Conservation (phyloP, 2,329 filamentous ascomycete species). For the Aspergillus pseudoterreus region DNA sequence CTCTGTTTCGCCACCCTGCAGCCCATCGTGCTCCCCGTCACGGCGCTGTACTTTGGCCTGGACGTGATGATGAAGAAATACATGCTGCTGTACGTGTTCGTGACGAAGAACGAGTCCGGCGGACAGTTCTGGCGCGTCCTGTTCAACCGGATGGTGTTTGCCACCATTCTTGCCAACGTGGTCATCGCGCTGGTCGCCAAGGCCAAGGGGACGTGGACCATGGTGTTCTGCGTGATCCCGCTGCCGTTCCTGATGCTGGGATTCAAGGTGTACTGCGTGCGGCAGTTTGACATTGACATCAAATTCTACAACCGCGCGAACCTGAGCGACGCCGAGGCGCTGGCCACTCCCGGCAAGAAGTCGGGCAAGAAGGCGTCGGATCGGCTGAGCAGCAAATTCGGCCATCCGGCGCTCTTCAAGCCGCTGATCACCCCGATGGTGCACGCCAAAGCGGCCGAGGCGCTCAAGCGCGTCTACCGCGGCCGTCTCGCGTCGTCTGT, state of each 20-base stretch:
- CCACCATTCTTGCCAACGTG: conserved; percentile 70
- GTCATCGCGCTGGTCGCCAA: conserved; percentile 74
- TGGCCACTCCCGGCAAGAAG: conserved; percentile 26
- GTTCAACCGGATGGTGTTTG: conserved; percentile 90
- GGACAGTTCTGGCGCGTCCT: conserved; percentile 88
- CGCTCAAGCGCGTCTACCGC: conserved; percentile 79
- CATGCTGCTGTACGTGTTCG: conserved; percentile 85
- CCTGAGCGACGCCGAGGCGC: conserved; percentile 48
- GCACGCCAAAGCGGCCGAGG: conserved; percentile 80
- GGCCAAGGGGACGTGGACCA: conserved; percentile 62
- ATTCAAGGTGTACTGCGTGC: conserved; percentile 84
- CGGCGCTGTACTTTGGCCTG: conserved; percentile 82
- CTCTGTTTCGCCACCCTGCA: conserved; percentile 82
- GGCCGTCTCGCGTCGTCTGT: conserved; percentile 64
- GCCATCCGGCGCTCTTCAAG: conserved; percentile 85
- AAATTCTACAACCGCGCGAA: conserved; percentile 73
- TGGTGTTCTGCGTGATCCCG: conserved; percentile 68
- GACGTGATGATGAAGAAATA: conserved; percentile 95
- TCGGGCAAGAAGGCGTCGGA: conserved; percentile 47
- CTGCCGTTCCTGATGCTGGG: conserved; percentile 72
- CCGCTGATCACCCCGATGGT: conserved; percentile 94
- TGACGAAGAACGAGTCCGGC: conserved; percentile 94
- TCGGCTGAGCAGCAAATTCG: conserved; percentile 73
- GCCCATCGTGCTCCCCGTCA: conserved; percentile 79
- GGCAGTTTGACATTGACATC: conserved; percentile 71